Percentiles rank a stretch among this genome's conserved stretches.
phyloP scores from a whole-genome alignment of 805 yeast species.

The Metschnikowia picachoensis region DNA sequence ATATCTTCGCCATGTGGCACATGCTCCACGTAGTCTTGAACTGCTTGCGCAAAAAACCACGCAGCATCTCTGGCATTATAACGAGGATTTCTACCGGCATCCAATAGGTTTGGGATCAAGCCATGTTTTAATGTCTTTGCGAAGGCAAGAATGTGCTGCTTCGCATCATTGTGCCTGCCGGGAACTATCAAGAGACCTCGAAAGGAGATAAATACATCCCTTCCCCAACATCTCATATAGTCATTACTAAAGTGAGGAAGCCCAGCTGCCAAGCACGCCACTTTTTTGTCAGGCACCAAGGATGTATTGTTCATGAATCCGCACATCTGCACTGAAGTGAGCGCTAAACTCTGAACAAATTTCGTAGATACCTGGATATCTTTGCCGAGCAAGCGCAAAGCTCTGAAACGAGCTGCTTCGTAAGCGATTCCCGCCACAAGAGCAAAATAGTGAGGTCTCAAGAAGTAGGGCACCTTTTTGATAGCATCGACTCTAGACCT shows the following conservation, averaged over 20 bases:
- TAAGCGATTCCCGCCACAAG: slow-evolving; percentile 78
- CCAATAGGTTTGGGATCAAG: slow-evolving; percentile 85
- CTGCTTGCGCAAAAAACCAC: slow-evolving; percentile 88
- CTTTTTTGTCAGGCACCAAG: slow-evolving; percentile 55
- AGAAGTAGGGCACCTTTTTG: slow-evolving; percentile 65
- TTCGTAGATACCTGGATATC: slow-evolving; percentile 58
- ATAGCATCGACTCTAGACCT: slow-evolving; percentile 58
- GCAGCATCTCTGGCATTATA: slow-evolving; percentile 96
- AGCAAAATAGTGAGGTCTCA: slow-evolving; percentile 85
- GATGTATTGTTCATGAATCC: slow-evolving; percentile 74
- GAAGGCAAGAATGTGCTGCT: slow-evolving; percentile 75
- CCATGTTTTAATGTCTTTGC: slow-evolving; percentile 94
- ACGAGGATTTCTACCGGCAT: slow-evolving; percentile 90
- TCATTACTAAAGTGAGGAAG: slow-evolving; percentile 88
- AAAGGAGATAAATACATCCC: slow-evolving; percentile 87
- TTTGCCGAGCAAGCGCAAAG: slow-evolving; percentile 51
- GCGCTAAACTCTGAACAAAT: slow-evolving; percentile 74
- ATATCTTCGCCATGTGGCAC: slow-evolving; percentile 70
- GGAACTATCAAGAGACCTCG: slow-evolving; percentile 79
- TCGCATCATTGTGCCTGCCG: slow-evolving; percentile 76
- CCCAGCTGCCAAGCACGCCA: slow-evolving; percentile 91
- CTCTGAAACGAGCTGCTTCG: slow-evolving; percentile 71
- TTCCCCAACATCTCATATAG: slow-evolving; percentile 98
- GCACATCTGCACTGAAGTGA: slow-evolving; percentile 84
- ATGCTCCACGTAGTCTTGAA: slow-evolving; percentile 70